A percentile compares a stretch with the other conserved stretches of the same genome.
Conservation (phyloP, 2,329 filamentous ascomycete species). For the Botryotinia globosa region DNA sequence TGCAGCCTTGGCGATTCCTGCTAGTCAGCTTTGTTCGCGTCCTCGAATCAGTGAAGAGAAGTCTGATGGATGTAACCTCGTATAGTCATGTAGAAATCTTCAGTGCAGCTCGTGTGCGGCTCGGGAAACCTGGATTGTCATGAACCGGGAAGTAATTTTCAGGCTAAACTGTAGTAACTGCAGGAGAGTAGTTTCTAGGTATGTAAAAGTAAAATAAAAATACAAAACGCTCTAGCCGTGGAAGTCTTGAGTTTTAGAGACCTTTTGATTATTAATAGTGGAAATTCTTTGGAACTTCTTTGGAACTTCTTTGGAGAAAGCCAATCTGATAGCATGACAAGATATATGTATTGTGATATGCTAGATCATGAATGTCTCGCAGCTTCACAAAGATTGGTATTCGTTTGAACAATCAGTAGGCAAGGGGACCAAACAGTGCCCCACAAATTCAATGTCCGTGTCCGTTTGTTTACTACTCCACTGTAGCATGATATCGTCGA, state of each 20-base stretch:
- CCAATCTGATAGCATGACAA: neutral
- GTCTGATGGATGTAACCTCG: slow-evolving; percentile 5
- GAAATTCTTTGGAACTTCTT: neutral
- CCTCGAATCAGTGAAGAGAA: slow-evolving; percentile 1
- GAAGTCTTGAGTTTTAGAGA: neutral
- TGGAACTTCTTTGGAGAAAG: neutral
- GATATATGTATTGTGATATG: neutral
- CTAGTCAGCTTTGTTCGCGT: neutral
- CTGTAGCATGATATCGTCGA: neutral
- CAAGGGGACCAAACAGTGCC: neutral
- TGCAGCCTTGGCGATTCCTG: slow-evolving; percentile 6
- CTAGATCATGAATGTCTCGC: neutral
- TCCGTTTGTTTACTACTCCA: neutral
- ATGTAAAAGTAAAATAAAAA: too few relatives aligned
- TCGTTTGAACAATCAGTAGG: neutral
- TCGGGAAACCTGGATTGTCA: neutral
- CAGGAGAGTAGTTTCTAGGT: too few relatives aligned
- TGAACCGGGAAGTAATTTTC: neutral
- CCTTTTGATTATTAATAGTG: neutral
- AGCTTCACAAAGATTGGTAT: neutral
- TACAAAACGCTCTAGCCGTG: too few relatives aligned
- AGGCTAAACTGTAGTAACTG: too few relatives aligned
- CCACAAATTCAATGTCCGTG: neutral
- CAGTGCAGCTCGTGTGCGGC: neutral
- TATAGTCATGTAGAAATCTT: neutral